Evolutionary conservation across 2,329 filamentous ascomycete genomes (phyloP).

Genomic region (Lachnellula arida): DNA sequence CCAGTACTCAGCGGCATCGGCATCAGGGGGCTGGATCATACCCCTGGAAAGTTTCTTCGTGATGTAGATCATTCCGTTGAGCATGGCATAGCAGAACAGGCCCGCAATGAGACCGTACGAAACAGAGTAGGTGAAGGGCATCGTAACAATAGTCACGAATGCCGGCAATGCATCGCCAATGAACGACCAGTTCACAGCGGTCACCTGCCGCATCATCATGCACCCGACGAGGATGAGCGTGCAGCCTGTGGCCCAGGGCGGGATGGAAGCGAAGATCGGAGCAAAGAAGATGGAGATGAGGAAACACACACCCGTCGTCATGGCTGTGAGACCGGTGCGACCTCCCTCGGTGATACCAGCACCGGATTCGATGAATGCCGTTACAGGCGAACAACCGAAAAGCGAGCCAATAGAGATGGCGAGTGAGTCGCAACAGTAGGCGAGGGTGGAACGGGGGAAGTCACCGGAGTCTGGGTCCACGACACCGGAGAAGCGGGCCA

Average conservation of each 20-base stretch:
- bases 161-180: slow-evolving; percentile 72
- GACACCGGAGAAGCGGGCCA: slow-evolving; percentile 68
- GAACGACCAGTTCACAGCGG: slow-evolving; percentile 71
- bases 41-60: slow-evolving; percentile 44
- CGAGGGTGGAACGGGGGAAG: slow-evolving; percentile 79
- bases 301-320: slow-evolving; percentile 66
- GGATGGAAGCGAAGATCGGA: slow-evolving; percentile 71
- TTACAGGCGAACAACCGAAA: slow-evolving; percentile 66
- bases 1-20: slow-evolving; percentile 51
- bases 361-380: slow-evolving; percentile 70
- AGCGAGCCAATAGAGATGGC: slow-evolving; percentile 68
- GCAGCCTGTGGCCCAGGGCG: slow-evolving; percentile 72
- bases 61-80: slow-evolving; percentile 49
- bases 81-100: slow-evolving; percentile 49
- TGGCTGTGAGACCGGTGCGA: slow-evolving; percentile 66
- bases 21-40: slow-evolving; percentile 47
- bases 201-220: slow-evolving; percentile 72
- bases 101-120: slow-evolving; percentile 71
- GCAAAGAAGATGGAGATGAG: slow-evolving; percentile 70
- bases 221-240: slow-evolving; percentile 70
- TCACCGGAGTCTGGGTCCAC: slow-evolving; percentile 66
- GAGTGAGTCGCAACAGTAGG: slow-evolving; percentile 67
- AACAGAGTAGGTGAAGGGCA: slow-evolving; percentile 75
- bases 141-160: slow-evolving; percentile 69
- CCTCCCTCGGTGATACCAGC: slow-evolving; percentile 73